A percentile compares a stretch with the other conserved stretches of the same genome.
Conservation (phyloP, 495 filamentous ascomycete species). For the Penicillium fimorum region DNA sequence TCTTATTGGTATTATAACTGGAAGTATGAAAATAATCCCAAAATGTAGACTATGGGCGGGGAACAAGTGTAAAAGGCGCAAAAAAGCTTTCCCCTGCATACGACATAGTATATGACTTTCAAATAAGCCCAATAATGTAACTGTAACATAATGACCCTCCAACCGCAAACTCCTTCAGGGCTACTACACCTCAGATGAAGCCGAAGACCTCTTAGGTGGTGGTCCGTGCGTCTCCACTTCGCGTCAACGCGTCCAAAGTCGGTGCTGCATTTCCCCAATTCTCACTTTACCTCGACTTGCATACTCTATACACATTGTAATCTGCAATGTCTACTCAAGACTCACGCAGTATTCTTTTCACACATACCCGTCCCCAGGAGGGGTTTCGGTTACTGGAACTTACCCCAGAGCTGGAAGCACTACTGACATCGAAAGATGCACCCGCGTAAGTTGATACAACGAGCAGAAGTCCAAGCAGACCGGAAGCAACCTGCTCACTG, state of each 20-base stretch:
- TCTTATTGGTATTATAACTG: background rate
- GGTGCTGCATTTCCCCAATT: background rate
- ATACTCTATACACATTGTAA: background rate
- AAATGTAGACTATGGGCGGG: background rate
- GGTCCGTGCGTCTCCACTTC: slow-evolving; percentile 31
- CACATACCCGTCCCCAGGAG: slow-evolving; percentile 56
- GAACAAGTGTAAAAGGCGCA: background rate
- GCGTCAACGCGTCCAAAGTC: slow-evolving; percentile 15
- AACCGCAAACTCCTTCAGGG: background rate
- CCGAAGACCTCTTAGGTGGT: slow-evolving; percentile 26
- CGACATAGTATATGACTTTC: background rate
- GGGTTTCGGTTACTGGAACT: slow-evolving; percentile 80
- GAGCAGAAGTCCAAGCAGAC: background rate
- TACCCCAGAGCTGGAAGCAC: slow-evolving; percentile 65
- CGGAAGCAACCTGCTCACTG: background rate
- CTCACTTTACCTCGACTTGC: background rate
- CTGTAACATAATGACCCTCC: background rate
- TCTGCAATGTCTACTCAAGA: slow-evolving; percentile 59
- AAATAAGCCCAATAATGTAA: background rate
- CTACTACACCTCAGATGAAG: background rate
- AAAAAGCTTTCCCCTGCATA: background rate
- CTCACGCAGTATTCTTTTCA: slow-evolving; percentile 60
- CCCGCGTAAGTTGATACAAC: slow-evolving; percentile 54
- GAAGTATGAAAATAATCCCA: background rate
- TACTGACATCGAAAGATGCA: slow-evolving; percentile 59